These are phyloP conservation scores for Candida suzukii DNA, from an alignment of 805 yeast genomes.

Conservation along the genomic window DNA sequence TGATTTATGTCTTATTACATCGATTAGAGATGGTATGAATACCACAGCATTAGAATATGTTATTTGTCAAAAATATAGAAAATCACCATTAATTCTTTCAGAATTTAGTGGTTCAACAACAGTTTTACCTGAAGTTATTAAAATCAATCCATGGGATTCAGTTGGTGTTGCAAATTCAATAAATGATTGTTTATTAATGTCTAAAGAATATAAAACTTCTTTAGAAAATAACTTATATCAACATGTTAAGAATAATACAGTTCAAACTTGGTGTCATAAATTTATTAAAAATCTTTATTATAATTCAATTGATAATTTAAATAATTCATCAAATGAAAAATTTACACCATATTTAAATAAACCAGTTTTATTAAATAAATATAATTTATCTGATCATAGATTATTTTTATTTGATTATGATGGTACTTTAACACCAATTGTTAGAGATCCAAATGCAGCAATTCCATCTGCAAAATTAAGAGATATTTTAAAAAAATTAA, in stretches of 20 bases:
- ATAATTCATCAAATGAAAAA: constrained; percentile 24
- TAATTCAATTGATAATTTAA: not conserved
- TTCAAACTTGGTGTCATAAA: constrained; percentile 72
- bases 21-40: constrained; percentile 94
- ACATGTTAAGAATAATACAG: constrained; percentile 61
- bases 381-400: constrained; percentile 56
- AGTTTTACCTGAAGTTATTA: constrained; percentile 62
- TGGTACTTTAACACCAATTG: constrained; percentile 96
- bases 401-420: constrained; percentile 92
- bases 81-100: constrained; percentile 75
- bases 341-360: constrained; percentile 80
- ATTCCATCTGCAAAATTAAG: constrained; percentile 77
- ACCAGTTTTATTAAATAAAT: constrained; percentile 53
- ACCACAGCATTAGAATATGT: constrained; percentile 92
- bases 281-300: constrained; percentile 37
- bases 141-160: constrained; percentile 96
- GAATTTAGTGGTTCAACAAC: constrained; percentile 90
- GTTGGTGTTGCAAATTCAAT: constrained; percentile 87
- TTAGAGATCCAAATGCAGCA: constrained; percentile 96
- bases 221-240: constrained; percentile 51
- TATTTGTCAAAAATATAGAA: constrained; percentile 69
- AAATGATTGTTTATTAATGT: constrained; percentile 56
- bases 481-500: constrained; percentile 48
- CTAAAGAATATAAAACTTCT: constrained; percentile 34
- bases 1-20: constrained; percentile 81